These are phyloP conservation scores for Neurospora discreta DNA, from an alignment of 495 filamentous ascomycete genomes.

Conservation along the genomic window DNA sequence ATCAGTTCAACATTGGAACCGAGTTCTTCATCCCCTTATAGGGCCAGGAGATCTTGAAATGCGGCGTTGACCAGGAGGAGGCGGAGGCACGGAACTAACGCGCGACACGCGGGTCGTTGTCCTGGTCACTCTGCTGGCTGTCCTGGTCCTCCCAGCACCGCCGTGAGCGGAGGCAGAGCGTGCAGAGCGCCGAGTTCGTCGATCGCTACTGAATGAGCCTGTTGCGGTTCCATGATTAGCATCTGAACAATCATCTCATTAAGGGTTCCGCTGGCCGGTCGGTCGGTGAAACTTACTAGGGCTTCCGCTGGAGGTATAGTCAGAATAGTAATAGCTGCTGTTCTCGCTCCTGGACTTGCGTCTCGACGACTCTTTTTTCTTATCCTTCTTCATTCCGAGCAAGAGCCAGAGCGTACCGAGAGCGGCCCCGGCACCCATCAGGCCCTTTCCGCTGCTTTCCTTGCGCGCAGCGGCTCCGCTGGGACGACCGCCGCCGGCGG, in stretches of 20 bases:
- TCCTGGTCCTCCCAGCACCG: slow-evolving; percentile 7
- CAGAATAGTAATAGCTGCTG: slow-evolving; percentile 37
- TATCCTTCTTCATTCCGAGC: slow-evolving; percentile 64
- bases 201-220: slow-evolving; percentile 33
- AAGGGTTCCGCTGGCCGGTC: slow-evolving; percentile 7
- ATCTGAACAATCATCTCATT: slow-evolving; percentile 1
- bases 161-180: not conserved
- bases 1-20: not conserved
- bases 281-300: slow-evolving; percentile 33
- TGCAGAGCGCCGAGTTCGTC: slow-evolving; percentile 19
- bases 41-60: slow-evolving; percentile 8
- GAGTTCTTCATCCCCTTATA: slow-evolving; percentile 1
- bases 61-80: slow-evolving; percentile 5
- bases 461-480: slow-evolving; percentile 43
- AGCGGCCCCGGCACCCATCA: slow-evolving; percentile 49
- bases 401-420: slow-evolving; percentile 57
- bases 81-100: slow-evolving; percentile 3
- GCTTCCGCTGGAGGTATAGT: slow-evolving; percentile 33
- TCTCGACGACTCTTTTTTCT: slow-evolving; percentile 31
- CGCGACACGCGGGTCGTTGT: slow-evolving; percentile 23
- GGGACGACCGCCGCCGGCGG: slow-evolving; percentile 30
- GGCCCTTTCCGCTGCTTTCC: slow-evolving; percentile 40
- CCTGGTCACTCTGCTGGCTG: slow-evolving; percentile 17
- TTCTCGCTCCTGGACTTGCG: slow-evolving; percentile 38
- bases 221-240: slow-evolving; percentile 3